Evolutionary conservation across 2,329 filamentous ascomycete species (phyloP).

Genomic region (Botryotinia convoluta): DNA sequence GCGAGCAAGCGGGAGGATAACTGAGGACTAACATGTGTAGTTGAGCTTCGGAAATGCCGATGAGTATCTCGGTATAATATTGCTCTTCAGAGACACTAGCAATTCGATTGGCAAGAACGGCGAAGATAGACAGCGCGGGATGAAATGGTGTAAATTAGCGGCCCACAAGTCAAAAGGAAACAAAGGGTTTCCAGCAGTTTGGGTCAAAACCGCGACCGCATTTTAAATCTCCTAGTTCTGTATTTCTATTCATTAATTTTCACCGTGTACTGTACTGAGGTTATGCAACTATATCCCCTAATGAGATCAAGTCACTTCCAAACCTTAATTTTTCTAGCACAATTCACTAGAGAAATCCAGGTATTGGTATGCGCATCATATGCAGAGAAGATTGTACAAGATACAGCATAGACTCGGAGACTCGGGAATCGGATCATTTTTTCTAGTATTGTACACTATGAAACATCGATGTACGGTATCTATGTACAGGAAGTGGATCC

Average conservation of each 20-base stretch:
- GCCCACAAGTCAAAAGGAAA: neutral
- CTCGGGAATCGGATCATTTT: slow-evolving; percentile 16
- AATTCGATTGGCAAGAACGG: neutral
- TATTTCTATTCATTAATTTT: neutral
- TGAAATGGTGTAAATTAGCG: neutral
- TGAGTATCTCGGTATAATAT: neutral
- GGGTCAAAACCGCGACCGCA: neutral
- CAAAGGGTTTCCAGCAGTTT: slow-evolving; percentile 2
- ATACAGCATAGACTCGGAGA: neutral
- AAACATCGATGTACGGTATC: neutral
- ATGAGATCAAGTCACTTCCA: neutral
- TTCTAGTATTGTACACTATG: neutral
- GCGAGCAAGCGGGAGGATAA: neutral
- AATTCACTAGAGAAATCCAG: neutral
- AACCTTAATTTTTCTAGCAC: neutral
- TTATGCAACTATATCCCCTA: too few species aligned
- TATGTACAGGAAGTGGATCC: slow-evolving; percentile 3
- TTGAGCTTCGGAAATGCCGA: neutral
- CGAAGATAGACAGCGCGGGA: neutral
- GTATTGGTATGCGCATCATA: neutral
- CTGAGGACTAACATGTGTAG: neutral
- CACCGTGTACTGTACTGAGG: neutral
- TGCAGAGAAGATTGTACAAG: neutral
- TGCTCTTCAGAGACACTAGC: neutral
- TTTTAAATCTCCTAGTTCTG: slow-evolving; percentile 7